Evolutionary conservation across 176 grass and related monocot genomes (phyloP), one percentile per base, ranked within the genome.

Genomic region (Hyparrhenia diplandra): DNA sequence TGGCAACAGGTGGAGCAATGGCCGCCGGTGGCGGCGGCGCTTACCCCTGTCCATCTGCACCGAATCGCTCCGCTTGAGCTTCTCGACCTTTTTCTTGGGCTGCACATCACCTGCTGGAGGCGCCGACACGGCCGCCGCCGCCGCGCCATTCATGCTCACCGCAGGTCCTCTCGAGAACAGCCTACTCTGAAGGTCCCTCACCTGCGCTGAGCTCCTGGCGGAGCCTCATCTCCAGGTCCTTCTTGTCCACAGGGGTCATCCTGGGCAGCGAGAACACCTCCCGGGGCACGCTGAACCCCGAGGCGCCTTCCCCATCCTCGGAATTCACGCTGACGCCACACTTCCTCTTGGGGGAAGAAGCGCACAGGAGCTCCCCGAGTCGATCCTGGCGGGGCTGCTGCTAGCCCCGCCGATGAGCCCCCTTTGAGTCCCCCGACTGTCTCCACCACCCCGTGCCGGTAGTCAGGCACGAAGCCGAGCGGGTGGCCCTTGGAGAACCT

Each of bases 401-500:
- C 85, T 93, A n/a, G n/a, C n/a, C 2, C 17, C 17, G 61, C 21
- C 90, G 7, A 39, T 0, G 39, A 72, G 80, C 45, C 84, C 82
- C 72, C n/a, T n/a, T 90, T 94, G 1, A 91, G 93, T 64, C 93
- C 93, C 21, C 87, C 93, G 3, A 91, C 70, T 2, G 88, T 92
- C 66, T 99, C 97, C 74, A 88, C 96, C 73, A 90, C 89, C 35
- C 70, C 90, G 25, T 99, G 82, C 36, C 91, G 78, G 68, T 93
- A 95, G 64, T 99, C 97, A 1, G 92, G 90, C 77, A 90, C 84
- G 55, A 95, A 99, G 39, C 90, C 93, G 0, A 88, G 83, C n/a
- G 90, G 83, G 79, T 91, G 92, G 10, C 87, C 87, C 76, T 99
- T 99, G 4, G 90, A 88, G 85, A 99, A 91, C 84, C 84, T 95